Conservation (phyloP, 352 stramenopile genomes). For the Globisporangium lucens region DNA sequence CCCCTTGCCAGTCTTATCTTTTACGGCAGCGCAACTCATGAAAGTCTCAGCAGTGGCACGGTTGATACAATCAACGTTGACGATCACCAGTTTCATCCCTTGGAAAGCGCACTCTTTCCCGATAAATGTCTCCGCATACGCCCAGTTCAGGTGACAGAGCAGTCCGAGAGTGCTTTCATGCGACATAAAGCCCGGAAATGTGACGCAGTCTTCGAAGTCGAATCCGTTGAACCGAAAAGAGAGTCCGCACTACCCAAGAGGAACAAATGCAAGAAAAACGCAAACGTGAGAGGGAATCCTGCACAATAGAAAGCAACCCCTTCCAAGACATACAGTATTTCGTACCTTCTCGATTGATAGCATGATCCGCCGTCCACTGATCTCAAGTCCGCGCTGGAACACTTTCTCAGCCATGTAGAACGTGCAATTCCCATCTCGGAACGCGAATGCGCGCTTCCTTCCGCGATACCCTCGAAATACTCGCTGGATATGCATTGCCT, state of each 20-base stretch:
- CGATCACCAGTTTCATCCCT: slow-evolving; percentile 32
- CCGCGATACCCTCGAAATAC: slow-evolving; percentile 52
- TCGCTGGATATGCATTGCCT: slow-evolving; percentile 46
- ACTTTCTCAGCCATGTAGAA: slow-evolving; percentile 71
- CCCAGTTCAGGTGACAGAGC: slow-evolving; percentile 62
- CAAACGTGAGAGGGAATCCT: not conserved
- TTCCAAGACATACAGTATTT: not conserved
- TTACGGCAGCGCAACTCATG: slow-evolving; percentile 18
- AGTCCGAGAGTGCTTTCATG: slow-evolving; percentile 43
- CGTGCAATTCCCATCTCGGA: slow-evolving; percentile 60
- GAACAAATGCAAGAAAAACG: not conserved
- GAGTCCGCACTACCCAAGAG: slow-evolving; percentile 42
- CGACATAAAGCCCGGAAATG: slow-evolving; percentile 56
- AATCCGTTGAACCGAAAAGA: slow-evolving; percentile 63
- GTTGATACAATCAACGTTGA: slow-evolving; percentile 34
- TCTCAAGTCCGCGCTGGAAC: slow-evolving; percentile 51
- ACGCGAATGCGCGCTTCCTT: slow-evolving; percentile 48
- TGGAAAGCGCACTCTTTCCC: slow-evolving; percentile 40
- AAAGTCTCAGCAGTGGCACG: slow-evolving; percentile 39
- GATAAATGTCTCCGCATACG: slow-evolving; percentile 36
- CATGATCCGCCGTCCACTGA: slow-evolving; percentile 45
- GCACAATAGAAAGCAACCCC: not conserved
- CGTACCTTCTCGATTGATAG: slow-evolving; percentile 63
- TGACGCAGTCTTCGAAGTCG: slow-evolving; percentile 41
- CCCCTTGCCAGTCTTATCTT: not conserved